phyloP scores from a whole-genome alignment of 768 basidiomycete species.

The Leccinum barrowsii region DNA sequence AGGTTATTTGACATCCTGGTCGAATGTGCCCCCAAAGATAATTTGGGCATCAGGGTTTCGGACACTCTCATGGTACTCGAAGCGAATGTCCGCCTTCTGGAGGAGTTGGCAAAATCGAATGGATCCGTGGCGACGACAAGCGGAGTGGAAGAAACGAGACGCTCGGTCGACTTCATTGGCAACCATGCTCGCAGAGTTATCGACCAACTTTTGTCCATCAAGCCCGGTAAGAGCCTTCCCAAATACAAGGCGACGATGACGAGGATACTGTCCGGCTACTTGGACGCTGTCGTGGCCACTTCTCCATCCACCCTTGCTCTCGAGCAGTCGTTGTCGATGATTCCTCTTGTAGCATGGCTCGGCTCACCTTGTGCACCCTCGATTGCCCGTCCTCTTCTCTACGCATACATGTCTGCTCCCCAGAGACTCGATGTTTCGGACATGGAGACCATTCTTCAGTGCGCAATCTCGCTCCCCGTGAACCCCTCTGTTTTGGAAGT shows the following conservation, averaged over 20 bases:
- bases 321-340: conserved; percentile 11
- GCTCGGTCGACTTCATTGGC: conserved; percentile 27
- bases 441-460: conserved; percentile 43
- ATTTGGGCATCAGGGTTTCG: conserved; percentile 30
- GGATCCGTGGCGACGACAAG: not conserved
- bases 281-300: conserved; percentile 8
- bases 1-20: conserved; percentile 44
- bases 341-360: conserved; percentile 33
- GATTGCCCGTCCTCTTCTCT: conserved; percentile 40
- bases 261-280: conserved; percentile 18
- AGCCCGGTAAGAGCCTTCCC: conserved; percentile 10
- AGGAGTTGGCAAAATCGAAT: conserved; percentile 7
- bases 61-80: conserved; percentile 44
- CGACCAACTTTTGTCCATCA: conserved; percentile 11
- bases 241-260: conserved; percentile 14
- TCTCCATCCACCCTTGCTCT: not conserved
- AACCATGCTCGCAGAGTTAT: conserved; percentile 8
- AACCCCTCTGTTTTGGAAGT: conserved; percentile 5
- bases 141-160: conserved; percentile 7
- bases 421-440: conserved; percentile 36
- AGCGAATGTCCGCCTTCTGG: conserved; percentile 38
- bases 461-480: conserved; percentile 32
- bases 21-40: conserved; percentile 33
- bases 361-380: conserved; percentile 32
- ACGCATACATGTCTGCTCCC: conserved; percentile 43